Percentiles rank a stretch among this genome's conserved stretches.
Conservation (phyloP, 2,329 filamentous ascomycete species). For the Alternaria viburni region DNA sequence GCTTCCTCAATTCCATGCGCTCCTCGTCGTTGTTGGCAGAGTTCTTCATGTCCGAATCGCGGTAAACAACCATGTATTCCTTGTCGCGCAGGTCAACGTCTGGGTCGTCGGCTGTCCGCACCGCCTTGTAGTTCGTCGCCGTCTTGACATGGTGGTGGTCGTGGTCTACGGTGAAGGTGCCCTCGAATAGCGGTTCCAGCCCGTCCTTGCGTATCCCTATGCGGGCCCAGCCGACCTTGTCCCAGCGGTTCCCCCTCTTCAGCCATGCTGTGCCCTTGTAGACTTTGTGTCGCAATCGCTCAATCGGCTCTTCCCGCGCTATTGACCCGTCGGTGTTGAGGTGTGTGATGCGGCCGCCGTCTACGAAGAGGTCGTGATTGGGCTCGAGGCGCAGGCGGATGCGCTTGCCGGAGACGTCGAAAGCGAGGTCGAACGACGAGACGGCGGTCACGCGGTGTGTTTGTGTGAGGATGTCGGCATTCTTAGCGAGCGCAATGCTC, state of each 20-base stretch:
- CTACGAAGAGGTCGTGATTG: slow-evolving; percentile 85
- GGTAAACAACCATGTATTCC: slow-evolving; percentile 88
- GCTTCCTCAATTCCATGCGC: slow-evolving; percentile 70
- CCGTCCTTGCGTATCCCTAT: slow-evolving; percentile 82
- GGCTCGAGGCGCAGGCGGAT: slow-evolving; percentile 84
- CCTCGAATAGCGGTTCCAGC: slow-evolving; percentile 80
- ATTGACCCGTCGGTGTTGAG: slow-evolving; percentile 75
- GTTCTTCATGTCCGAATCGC: slow-evolving; percentile 79
- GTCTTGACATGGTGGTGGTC: slow-evolving; percentile 89
- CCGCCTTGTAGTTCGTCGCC: slow-evolving; percentile 73
- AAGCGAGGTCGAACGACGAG: slow-evolving; percentile 84
- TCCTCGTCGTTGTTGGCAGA: slow-evolving; percentile 34
- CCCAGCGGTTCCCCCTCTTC: slow-evolving; percentile 79
- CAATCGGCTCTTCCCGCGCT: slow-evolving; percentile 69
- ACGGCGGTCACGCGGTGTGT: slow-evolving; percentile 79
- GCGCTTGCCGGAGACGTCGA: slow-evolving; percentile 70
- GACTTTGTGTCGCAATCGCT: slow-evolving; percentile 77
- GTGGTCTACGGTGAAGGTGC: slow-evolving; percentile 79
- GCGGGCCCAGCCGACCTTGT: slow-evolving; percentile 83
- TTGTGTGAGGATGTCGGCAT: slow-evolving; percentile 77
- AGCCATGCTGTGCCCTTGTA: slow-evolving; percentile 82
- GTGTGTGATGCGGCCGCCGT: slow-evolving; percentile 76
- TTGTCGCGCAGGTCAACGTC: slow-evolving; percentile 62
- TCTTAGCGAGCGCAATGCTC: slow-evolving; percentile 74
- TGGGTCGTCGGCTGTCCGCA: slow-evolving; percentile 73